Percentiles rank a stretch among this genome's conserved stretches.
Conservation (phyloP, 2,329 filamentous ascomycete species). For the Apiospora aurea region DNA sequence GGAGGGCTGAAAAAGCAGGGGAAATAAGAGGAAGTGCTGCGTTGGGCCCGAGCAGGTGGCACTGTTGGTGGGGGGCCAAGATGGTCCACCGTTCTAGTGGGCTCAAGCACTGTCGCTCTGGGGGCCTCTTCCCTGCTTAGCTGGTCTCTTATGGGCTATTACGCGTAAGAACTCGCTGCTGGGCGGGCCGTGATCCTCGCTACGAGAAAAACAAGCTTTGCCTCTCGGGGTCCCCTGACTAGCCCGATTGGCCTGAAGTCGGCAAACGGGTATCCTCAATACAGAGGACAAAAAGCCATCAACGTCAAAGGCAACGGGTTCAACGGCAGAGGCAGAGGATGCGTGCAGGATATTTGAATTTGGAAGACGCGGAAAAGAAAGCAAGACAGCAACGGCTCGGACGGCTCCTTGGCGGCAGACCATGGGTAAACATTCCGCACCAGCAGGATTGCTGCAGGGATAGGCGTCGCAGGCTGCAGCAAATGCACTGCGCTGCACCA, state of each 20-base stretch:
- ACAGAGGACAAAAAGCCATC: not conserved
- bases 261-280: no score
- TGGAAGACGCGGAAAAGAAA: not conserved
- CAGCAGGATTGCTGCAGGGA: not conserved
- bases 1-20: constrained; percentile 11
- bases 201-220: constrained; percentile 17
- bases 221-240: not conserved
- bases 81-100: not conserved
- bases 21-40: not conserved
- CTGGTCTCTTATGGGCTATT: not conserved
- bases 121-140: constrained; percentile 10
- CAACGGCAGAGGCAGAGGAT: not conserved
- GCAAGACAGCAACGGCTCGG: not conserved
- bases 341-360: not conserved
- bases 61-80: not conserved
- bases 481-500: not conserved
- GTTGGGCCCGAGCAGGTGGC: constrained; percentile 11
- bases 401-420: not conserved
- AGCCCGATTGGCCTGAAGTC: not conserved
- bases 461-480: not conserved
- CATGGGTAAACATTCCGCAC: not conserved
- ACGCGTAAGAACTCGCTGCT: constrained; percentile 8
- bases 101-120: not conserved
- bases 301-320: not conserved
- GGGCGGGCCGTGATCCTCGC: constrained; percentile 10